Percentiles rank a stretch among this genome's conserved stretches.
These are phyloP conservation scores for Diplotaxis tenuifolia DNA, from an alignment of 345 rosid species.

Conservation along the genomic window DNA sequence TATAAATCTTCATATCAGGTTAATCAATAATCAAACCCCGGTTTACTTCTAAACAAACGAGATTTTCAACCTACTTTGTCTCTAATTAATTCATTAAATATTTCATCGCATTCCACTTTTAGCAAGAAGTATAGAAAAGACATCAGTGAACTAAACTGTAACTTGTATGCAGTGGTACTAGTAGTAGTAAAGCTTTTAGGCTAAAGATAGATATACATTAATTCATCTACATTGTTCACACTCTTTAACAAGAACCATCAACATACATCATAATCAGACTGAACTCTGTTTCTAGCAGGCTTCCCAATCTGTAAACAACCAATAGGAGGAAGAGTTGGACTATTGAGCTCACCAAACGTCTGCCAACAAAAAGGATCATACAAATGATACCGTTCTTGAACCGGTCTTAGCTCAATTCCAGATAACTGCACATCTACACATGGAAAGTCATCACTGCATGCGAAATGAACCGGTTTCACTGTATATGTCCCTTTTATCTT, in stretches of 20 bases:
- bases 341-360: constrained; percentile 74
- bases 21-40: no score
- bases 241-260: constrained; percentile 31
- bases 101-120: no score
- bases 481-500: constrained; percentile 87
- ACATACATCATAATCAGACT: constrained; percentile 60
- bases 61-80: no score
- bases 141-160: constrained; percentile 6
- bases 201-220: constrained; percentile 38
- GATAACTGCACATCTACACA: constrained; percentile 74
- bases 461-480: constrained; percentile 78
- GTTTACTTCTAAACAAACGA: no score
- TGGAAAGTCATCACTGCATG: constrained; percentile 88
- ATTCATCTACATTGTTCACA: constrained; percentile 19
- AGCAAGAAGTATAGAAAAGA: neutral
- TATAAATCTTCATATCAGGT: neutral
- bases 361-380: constrained; percentile 92
- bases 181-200: neutral
- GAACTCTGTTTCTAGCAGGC: constrained; percentile 67
- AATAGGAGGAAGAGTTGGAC: constrained; percentile 87
- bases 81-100: no score
- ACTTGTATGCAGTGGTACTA: constrained; percentile 18
- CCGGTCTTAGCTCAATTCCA: constrained; percentile 65
- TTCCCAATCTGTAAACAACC: constrained; percentile 84
- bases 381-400: constrained; percentile 69